Percentiles rank a stretch among this genome's conserved stretches.
These are phyloP conservation scores for Fomitiporia mediterranea DNA, from an alignment of 1,284 basidiomycete genomes.

Conservation along the genomic window DNA sequence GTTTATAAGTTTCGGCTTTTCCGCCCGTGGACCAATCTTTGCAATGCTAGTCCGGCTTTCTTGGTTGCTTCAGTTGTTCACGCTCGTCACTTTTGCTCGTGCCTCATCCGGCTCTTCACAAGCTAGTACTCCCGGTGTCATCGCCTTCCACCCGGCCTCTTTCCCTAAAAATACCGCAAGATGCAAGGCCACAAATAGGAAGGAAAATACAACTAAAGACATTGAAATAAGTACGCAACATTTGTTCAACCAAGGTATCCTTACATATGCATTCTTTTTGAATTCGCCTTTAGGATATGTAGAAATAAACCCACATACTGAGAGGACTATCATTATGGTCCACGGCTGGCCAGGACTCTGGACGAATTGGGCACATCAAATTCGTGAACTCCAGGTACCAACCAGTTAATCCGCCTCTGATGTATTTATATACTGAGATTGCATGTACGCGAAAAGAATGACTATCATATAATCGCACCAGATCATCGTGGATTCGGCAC, in stretches of 20 bases:
- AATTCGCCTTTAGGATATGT: slow-evolving; percentile 37
- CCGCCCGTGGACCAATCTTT: too few species aligned
- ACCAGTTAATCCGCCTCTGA: neutral
- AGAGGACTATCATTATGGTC: slow-evolving; percentile 54
- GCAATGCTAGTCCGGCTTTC: neutral
- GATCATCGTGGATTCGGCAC: slow-evolving; percentile 64
- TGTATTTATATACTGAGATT: neutral
- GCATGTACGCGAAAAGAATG: slow-evolving; percentile 33
- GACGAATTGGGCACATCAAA: slow-evolving; percentile 67
- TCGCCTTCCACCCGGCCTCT: neutral
- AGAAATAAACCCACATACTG: slow-evolving; percentile 50
- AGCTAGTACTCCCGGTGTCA: neutral
- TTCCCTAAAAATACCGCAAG: neutral
- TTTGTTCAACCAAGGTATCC: too few species aligned
- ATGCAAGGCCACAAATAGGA: neutral
- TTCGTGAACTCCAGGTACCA: slow-evolving; percentile 52
- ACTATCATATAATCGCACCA: slow-evolving; percentile 55
- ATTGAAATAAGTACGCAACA: neutral
- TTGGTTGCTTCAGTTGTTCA: neutral
- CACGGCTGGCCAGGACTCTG: slow-evolving; percentile 75
- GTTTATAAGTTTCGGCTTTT: too few species aligned
- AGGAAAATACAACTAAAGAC: neutral
- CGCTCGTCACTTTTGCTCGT: neutral
- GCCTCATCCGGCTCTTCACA: neutral
- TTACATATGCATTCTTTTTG: neutral